Evolutionary conservation across 2,329 filamentous ascomycete genomes (phyloP).

Genomic region (Fusarium paranaense): DNA sequence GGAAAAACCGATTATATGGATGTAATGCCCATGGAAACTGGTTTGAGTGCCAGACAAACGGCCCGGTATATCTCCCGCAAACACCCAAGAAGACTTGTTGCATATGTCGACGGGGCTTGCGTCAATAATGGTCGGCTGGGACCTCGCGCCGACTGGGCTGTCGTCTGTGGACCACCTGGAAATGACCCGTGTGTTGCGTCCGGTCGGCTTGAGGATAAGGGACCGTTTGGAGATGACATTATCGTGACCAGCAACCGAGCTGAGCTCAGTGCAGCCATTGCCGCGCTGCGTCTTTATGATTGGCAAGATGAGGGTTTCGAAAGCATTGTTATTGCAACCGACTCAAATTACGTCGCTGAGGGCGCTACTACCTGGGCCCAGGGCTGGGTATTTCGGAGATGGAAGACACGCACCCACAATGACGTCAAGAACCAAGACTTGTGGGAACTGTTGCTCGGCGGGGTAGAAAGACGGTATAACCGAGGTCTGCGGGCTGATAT

Average conservation of each 20-base stretch:
- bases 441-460: slow-evolving; percentile 61
- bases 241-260: slow-evolving; percentile 58
- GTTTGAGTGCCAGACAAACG: not conserved
- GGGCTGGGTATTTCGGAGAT: slow-evolving; percentile 47
- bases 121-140: slow-evolving; percentile 53
- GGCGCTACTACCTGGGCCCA: slow-evolving; percentile 15
- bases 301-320: slow-evolving; percentile 45
- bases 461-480: slow-evolving; percentile 48
- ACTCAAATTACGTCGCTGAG: slow-evolving; percentile 25
- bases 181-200: not conserved
- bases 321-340: slow-evolving; percentile 55
- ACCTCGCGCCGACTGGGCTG: slow-evolving; percentile 54
- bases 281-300: slow-evolving; percentile 9
- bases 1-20: not conserved
- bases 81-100: slow-evolving; percentile 48
- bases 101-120: slow-evolving; percentile 59
- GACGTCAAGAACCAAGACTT: slow-evolving; percentile 63
- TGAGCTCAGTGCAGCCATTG: slow-evolving; percentile 23
- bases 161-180: slow-evolving; percentile 40
- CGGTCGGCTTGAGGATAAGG: slow-evolving; percentile 55
- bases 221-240: slow-evolving; percentile 52
- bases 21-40: not conserved
- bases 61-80: slow-evolving; percentile 20
- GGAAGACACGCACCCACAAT: slow-evolving; percentile 51
- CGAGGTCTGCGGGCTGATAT: slow-evolving; percentile 54